phyloP scores from a whole-genome alignment of 805 yeast species.

The Nakazawaea siamensis region DNA sequence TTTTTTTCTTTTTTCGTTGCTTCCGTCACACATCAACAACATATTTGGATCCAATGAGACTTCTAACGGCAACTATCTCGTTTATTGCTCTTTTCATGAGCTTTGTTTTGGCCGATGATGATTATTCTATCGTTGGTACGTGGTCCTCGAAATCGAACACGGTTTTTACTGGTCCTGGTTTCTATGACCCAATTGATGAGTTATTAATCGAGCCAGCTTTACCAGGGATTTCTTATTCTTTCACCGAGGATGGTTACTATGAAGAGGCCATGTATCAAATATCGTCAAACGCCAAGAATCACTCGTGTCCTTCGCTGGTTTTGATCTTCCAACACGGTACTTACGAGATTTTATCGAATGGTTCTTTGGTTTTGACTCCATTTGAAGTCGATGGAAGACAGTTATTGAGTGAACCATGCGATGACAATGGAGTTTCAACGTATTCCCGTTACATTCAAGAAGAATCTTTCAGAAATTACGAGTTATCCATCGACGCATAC shows the following conservation, averaged over 20 bases:
- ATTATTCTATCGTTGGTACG: constrained; percentile 62
- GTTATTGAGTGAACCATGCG: constrained; percentile 80
- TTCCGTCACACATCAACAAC: background rate
- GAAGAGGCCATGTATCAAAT: constrained; percentile 88
- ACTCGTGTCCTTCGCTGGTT: constrained; percentile 77
- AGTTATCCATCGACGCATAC: constrained; percentile 62
- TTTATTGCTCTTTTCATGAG: background rate
- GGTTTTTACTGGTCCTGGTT: constrained; percentile 95
- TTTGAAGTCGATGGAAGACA: constrained; percentile 89
- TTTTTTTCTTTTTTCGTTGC: too few relatives aligned
- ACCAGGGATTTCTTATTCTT: constrained; percentile 90
- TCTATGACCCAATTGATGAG: constrained; percentile 94
- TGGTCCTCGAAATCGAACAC: constrained; percentile 93
- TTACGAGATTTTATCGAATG: constrained; percentile 54
- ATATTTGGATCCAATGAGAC: background rate
- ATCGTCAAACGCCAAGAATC: constrained; percentile 59
- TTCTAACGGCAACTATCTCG: background rate
- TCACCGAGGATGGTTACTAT: constrained; percentile 84
- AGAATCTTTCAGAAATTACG: constrained; percentile 49
- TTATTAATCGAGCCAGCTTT: constrained; percentile 89
- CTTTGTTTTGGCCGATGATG: constrained; percentile 13
- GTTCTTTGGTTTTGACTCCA: constrained; percentile 64
- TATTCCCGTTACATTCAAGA: constrained; percentile 70
- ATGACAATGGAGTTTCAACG: constrained; percentile 44
- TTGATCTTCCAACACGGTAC: constrained; percentile 86